Evolutionary conservation across 495 filamentous ascomycete species (phyloP).

Genomic region (Coniosporium apollinis): DNA sequence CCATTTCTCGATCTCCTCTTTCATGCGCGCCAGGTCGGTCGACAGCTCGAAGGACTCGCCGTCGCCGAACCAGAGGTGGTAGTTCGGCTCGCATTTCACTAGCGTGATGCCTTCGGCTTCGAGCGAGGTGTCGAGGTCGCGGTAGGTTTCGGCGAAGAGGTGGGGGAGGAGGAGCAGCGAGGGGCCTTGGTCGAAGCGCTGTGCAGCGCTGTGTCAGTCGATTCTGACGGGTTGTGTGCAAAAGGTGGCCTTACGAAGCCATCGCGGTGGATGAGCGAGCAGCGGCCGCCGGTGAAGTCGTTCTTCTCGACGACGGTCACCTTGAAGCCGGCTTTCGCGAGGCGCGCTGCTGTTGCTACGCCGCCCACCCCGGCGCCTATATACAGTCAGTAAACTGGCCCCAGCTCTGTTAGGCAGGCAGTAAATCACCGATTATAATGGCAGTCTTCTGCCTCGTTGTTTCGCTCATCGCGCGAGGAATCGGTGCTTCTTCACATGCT

Average conservation of each 20-base stretch:
- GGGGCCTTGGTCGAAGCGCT: slow-evolving; percentile 58
- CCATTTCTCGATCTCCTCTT: slow-evolving; percentile 45
- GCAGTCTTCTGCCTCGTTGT: slow-evolving; percentile 13
- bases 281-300: slow-evolving; percentile 46
- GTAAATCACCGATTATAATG: slow-evolving; percentile 12
- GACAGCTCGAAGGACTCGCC: slow-evolving; percentile 39
- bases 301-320: slow-evolving; percentile 59
- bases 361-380: slow-evolving; percentile 56
- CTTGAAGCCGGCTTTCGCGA: slow-evolving; percentile 45
- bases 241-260: slow-evolving; percentile 32
- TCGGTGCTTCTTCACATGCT: background rate
- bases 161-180: slow-evolving; percentile 50
- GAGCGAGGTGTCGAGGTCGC: slow-evolving; percentile 43
- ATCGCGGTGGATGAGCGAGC: slow-evolving; percentile 36
- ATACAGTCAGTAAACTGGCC: too few species aligned
- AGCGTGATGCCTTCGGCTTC: slow-evolving; percentile 41
- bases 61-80: slow-evolving; percentile 50
- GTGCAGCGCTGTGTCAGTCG: too few species aligned
- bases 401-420: too few species aligned
- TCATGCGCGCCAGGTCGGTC: slow-evolving; percentile 45
- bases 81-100: slow-evolving; percentile 54
- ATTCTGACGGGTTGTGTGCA: too few species aligned
- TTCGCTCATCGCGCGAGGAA: slow-evolving; percentile 3
- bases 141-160: slow-evolving; percentile 45
- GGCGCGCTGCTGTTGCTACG: slow-evolving; percentile 45